Conservation (phyloP, 1,284 basidiomycete species). For the Microbotryomycetes sp. region DNA sequence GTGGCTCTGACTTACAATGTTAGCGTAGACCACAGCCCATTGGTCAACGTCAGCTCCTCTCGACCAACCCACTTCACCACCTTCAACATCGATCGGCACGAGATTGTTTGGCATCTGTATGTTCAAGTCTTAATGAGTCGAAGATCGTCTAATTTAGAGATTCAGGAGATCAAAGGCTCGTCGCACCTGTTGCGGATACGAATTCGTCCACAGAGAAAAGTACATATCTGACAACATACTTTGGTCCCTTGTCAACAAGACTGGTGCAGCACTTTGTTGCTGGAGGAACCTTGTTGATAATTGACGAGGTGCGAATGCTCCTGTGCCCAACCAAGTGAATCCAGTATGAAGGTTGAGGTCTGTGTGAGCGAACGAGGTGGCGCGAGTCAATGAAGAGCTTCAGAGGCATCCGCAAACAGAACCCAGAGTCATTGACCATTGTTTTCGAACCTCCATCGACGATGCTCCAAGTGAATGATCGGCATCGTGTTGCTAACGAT, state of each 20-base stretch:
- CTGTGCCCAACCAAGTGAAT: slow-evolving; percentile 29
- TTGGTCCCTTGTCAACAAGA: slow-evolving; percentile 10
- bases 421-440: slow-evolving; percentile 2
- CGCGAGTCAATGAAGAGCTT: not conserved
- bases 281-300: slow-evolving; percentile 23
- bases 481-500: slow-evolving; percentile 27
- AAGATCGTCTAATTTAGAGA: slow-evolving; percentile 1
- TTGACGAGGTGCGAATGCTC: slow-evolving; percentile 21
- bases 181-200: slow-evolving; percentile 30
- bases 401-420: not conserved
- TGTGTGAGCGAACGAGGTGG: not conserved
- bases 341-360: slow-evolving; percentile 29
- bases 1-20: slow-evolving; percentile 8
- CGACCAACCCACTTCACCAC: slow-evolving; percentile 23
- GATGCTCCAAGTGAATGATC: slow-evolving; percentile 24
- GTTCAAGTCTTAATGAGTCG: not conserved
- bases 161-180: not conserved
- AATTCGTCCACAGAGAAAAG: slow-evolving; percentile 35
- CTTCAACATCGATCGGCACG: slow-evolving; percentile 28
- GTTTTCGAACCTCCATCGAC: slow-evolving; percentile 30
- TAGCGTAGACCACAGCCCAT: slow-evolving; percentile 15
- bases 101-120: slow-evolving; percentile 22
- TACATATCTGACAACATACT: slow-evolving; percentile 25
- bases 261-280: slow-evolving; percentile 20
- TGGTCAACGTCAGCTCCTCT: slow-evolving; percentile 17